Evolutionary conservation across 768 basidiomycete genomes (phyloP).

Genomic region (Lyophyllum atratum): DNA sequence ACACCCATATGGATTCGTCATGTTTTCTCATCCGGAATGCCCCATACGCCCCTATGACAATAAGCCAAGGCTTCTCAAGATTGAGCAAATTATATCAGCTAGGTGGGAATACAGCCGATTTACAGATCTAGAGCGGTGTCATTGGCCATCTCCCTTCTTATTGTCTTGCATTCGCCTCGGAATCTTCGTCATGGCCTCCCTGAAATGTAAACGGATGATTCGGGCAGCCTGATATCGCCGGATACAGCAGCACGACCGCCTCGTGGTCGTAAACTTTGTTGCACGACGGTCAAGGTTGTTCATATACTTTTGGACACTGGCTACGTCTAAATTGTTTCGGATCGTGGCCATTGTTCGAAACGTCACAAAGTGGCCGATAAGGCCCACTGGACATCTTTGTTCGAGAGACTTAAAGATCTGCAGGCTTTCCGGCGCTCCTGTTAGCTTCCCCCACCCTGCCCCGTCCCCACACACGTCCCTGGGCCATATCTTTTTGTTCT

Average conservation of each 20-base stretch:
- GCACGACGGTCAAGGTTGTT: constrained; percentile 20
- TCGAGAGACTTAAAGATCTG: constrained; percentile 29
- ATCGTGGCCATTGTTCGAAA: constrained; percentile 31
- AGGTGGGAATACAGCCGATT: constrained; percentile 15
- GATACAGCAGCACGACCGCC: constrained; percentile 28
- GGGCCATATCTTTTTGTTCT: neutral
- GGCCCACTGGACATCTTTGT: constrained; percentile 26
- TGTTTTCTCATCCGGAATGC: constrained; percentile 10
- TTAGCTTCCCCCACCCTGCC: constrained; percentile 2
- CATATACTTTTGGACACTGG: constrained; percentile 27
- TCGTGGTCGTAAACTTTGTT: constrained; percentile 39
- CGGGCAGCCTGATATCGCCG: constrained; percentile 27
- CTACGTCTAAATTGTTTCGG: constrained; percentile 22
- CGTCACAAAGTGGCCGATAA: constrained; percentile 21
- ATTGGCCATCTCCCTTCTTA: constrained; percentile 23
- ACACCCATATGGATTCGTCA: constrained; percentile 21
- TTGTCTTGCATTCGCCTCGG: constrained; percentile 26
- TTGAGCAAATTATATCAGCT: constrained; percentile 23
- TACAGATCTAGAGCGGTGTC: neutral
- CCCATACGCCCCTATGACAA: constrained; percentile 20
- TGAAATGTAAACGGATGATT: constrained; percentile 34
- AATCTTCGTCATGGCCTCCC: constrained; percentile 25
- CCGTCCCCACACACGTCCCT: neutral
- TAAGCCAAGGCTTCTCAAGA: constrained; percentile 20
- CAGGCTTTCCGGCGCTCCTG: constrained; percentile 3